These are phyloP conservation scores for Aphanomyces cochlioides DNA, from an alignment of 352 stramenopile species.

Conservation along the genomic window DNA sequence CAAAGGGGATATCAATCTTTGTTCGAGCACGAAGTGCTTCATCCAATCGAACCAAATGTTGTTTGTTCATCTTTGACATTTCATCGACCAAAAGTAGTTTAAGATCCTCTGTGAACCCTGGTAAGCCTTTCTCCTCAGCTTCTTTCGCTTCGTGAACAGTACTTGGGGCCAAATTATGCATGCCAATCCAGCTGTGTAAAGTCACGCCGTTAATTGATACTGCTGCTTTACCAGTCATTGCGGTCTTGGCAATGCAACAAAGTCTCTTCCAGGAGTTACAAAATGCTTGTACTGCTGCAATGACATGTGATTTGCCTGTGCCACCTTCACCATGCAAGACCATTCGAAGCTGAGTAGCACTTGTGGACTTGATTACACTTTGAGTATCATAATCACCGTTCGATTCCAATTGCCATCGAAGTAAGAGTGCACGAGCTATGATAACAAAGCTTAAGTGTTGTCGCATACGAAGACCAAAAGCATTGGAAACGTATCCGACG, in stretches of 20 bases:
- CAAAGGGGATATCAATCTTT: too few relatives aligned
- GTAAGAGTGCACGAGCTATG: not conserved
- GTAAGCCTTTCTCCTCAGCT: not conserved
- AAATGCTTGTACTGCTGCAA: constrained; percentile 9
- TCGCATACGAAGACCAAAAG: constrained; percentile 1
- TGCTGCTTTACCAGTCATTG: constrained; percentile 13
- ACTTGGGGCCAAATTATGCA: constrained; percentile 10
- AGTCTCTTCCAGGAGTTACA: constrained; percentile 4
- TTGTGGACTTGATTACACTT: not conserved
- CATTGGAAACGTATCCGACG: not conserved
- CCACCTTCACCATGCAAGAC: constrained; percentile 3
- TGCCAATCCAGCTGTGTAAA: constrained; percentile 5
- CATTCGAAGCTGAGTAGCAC: not conserved
- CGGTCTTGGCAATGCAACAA: not conserved
- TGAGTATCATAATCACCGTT: not conserved
- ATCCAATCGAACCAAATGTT: constrained; percentile 1
- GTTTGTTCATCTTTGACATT: constrained; percentile 5
- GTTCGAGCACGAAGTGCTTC: too few relatives aligned
- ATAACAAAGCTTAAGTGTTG: not conserved
- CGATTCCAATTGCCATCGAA: not conserved
- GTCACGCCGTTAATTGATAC: constrained; percentile 2
- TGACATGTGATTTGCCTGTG: constrained; percentile 3
- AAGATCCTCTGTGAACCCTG: not conserved
- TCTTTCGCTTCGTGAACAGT: constrained; percentile 7
- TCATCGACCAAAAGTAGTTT: not conserved